Evolutionary conservation across 805 yeast genomes (phyloP), one percentile per base, ranked within the genome.

Genomic region (Starmera pachycereana): DNA sequence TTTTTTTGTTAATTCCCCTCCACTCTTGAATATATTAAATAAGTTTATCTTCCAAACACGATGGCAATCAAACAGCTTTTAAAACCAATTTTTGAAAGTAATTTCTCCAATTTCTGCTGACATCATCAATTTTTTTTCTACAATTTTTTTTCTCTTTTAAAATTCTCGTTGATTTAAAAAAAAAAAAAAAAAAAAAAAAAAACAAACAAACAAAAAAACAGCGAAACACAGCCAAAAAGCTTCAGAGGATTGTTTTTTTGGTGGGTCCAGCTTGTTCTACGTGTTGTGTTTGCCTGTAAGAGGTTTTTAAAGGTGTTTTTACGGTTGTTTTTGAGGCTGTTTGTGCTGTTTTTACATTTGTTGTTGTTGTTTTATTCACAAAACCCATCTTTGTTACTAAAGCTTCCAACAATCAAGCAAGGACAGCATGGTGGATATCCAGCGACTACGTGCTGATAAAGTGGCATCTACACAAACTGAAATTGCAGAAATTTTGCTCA

Each of bases 401-500:
- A n/a, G n/a, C n/a, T n/a, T n/a, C n/a, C n/a, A n/a, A n/a, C n/a
- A n/a, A n/a, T n/a, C n/a, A n/a, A n/a, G n/a, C n/a, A n/a, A 32
- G 9, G 41, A 33, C 6, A 39, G 32, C 25, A 32, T 34, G 8
- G 43, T 48, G 4, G 44, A 48, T 37, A 39, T 50, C 7, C 50
- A 49, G 19, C 31, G 44, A 43, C 60, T 69, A 39, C 68, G 75
- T 25, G 51, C 61, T 30, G 76, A 70, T 38, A 62, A 71, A 22
- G 61, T 71, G 30, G 75, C 68, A 38, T 60, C 61, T 46, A 60
- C 74, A 41, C 56, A 68, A 25, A 66, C 62, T 35, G 50, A 44
- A 11, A 44, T 47, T 3, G 38, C 37, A 5, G 69, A 65, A 37
- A 58, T 75, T n/a, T 60, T 74, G 11, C 62, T 66, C 44, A 62